phyloP scores from a whole-genome alignment of 768 basidiomycete species.

The Hemileccinum impolitum region DNA sequence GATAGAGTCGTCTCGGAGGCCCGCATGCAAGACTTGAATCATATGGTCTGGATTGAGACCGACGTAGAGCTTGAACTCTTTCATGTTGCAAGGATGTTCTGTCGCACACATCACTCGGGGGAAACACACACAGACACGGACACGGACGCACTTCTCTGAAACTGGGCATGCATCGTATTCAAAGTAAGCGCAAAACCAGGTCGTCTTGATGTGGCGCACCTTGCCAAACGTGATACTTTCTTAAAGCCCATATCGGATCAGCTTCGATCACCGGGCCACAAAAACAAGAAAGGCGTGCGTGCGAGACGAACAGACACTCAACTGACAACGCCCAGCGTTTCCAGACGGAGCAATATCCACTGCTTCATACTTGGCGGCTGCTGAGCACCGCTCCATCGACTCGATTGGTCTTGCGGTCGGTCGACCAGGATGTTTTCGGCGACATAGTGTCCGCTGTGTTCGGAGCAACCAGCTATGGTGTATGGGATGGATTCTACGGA shows the following conservation, averaged over 20 bases:
- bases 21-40: slow-evolving; percentile 60
- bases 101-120: slow-evolving; percentile 3
- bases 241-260: slow-evolving; percentile 22
- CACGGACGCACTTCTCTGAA: slow-evolving; percentile 26
- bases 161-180: slow-evolving; percentile 6
- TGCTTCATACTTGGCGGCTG: slow-evolving; percentile 55
- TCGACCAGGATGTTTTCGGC: slow-evolving; percentile 69
- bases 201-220: slow-evolving; percentile 36
- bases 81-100: slow-evolving; percentile 86
- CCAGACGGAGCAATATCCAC: slow-evolving; percentile 68
- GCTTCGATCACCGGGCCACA: neutral
- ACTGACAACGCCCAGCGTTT: slow-evolving; percentile 64
- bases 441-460: slow-evolving; percentile 67
- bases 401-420: slow-evolving; percentile 58
- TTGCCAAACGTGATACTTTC: slow-evolving; percentile 81
- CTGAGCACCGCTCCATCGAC: slow-evolving; percentile 73
- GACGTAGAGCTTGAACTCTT: slow-evolving; percentile 72
- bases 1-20: slow-evolving; percentile 61
- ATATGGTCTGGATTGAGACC: slow-evolving; percentile 64
- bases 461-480: slow-evolving; percentile 57
- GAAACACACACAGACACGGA: neutral
- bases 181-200: neutral
- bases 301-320: slow-evolving; percentile 32
- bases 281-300: neutral
- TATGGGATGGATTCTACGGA: slow-evolving; percentile 38